Conservation (phyloP, 495 filamentous ascomycete genomes). For the Rhizodiscina lignyota region DNA sequence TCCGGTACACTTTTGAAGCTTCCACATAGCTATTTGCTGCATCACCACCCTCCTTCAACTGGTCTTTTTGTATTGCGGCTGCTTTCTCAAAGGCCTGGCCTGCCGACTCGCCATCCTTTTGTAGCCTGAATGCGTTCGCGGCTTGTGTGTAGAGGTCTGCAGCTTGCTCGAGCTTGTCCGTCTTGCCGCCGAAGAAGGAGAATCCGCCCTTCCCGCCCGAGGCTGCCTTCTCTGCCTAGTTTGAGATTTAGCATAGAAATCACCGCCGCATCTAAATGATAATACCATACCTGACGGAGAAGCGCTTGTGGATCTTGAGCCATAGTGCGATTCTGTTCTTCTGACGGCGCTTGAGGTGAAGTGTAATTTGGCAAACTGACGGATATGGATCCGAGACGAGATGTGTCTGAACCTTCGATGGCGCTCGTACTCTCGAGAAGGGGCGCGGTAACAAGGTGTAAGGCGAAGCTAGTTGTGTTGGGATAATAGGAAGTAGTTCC, state of each 20-base stretch:
- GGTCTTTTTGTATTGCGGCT: conserved; percentile 52
- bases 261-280: neutral
- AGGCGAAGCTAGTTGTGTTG: no score
- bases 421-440: no score
- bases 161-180: conserved; percentile 14
- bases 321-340: no score
- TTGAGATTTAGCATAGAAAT: neutral
- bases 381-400: no score
- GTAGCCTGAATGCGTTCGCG: conserved; percentile 17
- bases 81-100: conserved; percentile 66
- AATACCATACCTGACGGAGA: conserved; percentile 14
- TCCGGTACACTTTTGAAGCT: conserved; percentile 76
- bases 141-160: conserved; percentile 20
- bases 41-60: conserved; percentile 77
- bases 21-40: conserved; percentile 63
- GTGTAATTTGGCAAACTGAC: no score
- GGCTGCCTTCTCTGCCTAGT: conserved; percentile 16
- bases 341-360: no score
- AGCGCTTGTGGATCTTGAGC: conserved; percentile 17
- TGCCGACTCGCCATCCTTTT: conserved; percentile 45
- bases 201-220: conserved; percentile 12
- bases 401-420: no score
- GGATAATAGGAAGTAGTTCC: no score
- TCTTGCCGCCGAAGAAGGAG: conserved; percentile 16
- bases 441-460: no score